Conservation (phyloP, 352 stramenopile species). For the Phytophthora niederhauseri region DNA sequence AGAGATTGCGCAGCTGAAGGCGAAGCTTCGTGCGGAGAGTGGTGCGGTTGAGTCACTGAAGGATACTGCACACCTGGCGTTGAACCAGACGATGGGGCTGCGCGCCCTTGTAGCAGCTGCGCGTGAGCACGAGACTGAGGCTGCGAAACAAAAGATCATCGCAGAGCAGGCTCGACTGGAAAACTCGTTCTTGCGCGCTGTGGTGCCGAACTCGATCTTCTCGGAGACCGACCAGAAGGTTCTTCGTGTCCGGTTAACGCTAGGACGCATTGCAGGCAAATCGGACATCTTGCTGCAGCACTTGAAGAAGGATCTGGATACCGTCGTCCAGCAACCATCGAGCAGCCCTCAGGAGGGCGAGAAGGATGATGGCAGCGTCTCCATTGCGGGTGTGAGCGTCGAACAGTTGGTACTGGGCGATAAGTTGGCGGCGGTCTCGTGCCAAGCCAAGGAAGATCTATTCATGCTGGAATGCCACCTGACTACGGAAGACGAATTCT, state of each 20-base stretch:
- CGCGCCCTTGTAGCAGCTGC: constrained; percentile 62
- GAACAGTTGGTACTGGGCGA: constrained; percentile 66
- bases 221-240: constrained; percentile 77
- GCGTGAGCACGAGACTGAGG: constrained; percentile 70
- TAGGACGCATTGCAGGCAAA: constrained; percentile 73
- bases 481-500: constrained; percentile 72
- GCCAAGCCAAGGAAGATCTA: constrained; percentile 68
- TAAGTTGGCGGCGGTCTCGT: constrained; percentile 63
- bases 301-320: constrained; percentile 68
- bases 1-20: constrained; percentile 75
- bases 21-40: constrained; percentile 71
- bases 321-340: constrained; percentile 34
- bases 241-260: constrained; percentile 65
- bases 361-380: constrained; percentile 37
- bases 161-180: constrained; percentile 70
- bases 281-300: constrained; percentile 72
- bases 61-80: constrained; percentile 68
- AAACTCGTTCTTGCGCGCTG: constrained; percentile 65
- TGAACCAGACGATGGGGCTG: constrained; percentile 80
- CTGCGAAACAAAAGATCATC: constrained; percentile 72
- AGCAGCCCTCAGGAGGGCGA: constrained; percentile 27
- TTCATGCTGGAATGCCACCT: constrained; percentile 80
- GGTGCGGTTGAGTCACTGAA: constrained; percentile 78
- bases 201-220: constrained; percentile 76
- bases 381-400: constrained; percentile 34